Evolutionary conservation across 2,329 filamentous ascomycete genomes (phyloP).

Genomic region (Penicillium corylophilum): DNA sequence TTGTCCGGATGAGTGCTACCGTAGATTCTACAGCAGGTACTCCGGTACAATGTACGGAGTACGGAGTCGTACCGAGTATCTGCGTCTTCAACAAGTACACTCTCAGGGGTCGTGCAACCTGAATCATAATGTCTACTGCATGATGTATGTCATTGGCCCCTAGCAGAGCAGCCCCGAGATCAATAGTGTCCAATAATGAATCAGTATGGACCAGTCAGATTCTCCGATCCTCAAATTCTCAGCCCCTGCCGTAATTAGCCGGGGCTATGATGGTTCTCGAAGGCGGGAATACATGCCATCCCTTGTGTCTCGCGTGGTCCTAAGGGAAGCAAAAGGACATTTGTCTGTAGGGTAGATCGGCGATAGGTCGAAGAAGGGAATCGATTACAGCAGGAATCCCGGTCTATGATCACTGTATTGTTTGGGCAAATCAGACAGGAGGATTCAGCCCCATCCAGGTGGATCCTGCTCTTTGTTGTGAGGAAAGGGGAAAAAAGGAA

Average conservation of each 20-base stretch:
- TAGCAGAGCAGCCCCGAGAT: constrained; percentile 7
- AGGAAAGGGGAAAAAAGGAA: background rate
- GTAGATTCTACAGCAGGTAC: no score
- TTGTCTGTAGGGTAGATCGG: background rate
- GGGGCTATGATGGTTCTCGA: background rate
- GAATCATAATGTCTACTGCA: background rate
- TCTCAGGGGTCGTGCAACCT: background rate
- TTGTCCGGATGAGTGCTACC: no score
- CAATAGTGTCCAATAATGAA: constrained; percentile 10
- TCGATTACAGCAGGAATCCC: background rate
- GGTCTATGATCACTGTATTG: constrained; percentile 9
- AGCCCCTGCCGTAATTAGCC: background rate
- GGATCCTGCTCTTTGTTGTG: constrained; percentile 9
- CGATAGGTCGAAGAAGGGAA: background rate
- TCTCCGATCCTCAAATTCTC: background rate
- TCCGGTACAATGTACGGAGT: background rate
- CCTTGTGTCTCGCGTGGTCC: background rate
- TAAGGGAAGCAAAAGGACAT: background rate
- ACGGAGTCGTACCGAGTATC: background rate
- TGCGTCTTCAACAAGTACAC: background rate
- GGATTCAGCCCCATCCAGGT: constrained; percentile 12
- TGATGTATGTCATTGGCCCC: constrained; percentile 7
- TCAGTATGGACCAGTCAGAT: constrained; percentile 3
- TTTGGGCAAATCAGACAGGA: constrained; percentile 11
- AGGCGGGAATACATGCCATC: background rate